A percentile compares a stretch with the other conserved stretches of the same genome.
phyloP scores from a whole-genome alignment of 2,329 filamentous ascomycete genomes.

The Sclerotinia subarctica region DNA sequence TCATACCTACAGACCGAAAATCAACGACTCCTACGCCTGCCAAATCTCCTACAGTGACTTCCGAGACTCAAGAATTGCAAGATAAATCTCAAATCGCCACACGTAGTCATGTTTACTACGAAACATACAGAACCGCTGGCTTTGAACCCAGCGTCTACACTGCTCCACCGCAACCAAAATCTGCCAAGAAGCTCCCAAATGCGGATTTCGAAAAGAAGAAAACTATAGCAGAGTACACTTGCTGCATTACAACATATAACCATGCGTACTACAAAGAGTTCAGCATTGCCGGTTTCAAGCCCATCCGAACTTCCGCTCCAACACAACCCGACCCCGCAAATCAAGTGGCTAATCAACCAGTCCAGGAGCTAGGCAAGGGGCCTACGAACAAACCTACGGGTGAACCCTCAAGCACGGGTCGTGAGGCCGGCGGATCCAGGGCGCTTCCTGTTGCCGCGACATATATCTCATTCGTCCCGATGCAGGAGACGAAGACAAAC shows the following conservation, averaged over 20 bases:
- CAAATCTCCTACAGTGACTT: accelerated
- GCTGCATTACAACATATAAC: neutral
- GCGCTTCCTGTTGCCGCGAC: neutral
- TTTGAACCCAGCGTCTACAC: neutral
- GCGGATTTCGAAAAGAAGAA: no score
- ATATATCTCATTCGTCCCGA: neutral
- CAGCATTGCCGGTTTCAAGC: neutral
- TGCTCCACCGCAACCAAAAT: neutral
- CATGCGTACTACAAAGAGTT: neutral
- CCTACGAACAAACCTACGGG: no score
- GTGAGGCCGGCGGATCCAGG: neutral
- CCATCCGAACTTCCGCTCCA: no score
- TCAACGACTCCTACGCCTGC: neutral
- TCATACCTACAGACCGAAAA: no score
- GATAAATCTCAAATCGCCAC: neutral
- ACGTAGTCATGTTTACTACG: neutral
- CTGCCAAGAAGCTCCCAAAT: no score
- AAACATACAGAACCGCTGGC: neutral
- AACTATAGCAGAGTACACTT: neutral
- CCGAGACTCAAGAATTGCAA: neutral
- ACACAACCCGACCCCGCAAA: no score
- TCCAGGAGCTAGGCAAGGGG: no score
- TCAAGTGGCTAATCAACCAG: no score
- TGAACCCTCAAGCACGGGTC: no score
- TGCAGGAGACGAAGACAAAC: neutral